phyloP scores from a whole-genome alignment of 2,329 filamentous ascomycete species.

The Xylaria sp. region DNA sequence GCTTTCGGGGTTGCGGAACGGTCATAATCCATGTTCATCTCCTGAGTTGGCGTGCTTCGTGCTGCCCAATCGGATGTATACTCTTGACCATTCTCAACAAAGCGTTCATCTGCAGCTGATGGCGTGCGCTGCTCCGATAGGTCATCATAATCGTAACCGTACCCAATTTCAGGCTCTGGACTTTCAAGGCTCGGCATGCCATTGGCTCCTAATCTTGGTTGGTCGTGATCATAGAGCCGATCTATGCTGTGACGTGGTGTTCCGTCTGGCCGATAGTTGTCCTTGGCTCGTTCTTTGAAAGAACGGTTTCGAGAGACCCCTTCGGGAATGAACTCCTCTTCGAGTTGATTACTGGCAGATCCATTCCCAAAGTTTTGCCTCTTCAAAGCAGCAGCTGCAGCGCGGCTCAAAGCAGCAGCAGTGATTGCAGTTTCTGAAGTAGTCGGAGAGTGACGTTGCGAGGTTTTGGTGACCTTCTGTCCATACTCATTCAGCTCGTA shows the following conservation, averaged over 20 bases:
- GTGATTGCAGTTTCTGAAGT: slow-evolving; percentile 55
- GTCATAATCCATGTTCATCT: slow-evolving; percentile 28
- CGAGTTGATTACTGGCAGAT: slow-evolving; percentile 32
- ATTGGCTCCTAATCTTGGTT: slow-evolving; percentile 58
- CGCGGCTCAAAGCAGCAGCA: slow-evolving; percentile 46
- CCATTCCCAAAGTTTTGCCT: slow-evolving; percentile 43
- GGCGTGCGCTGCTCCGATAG: slow-evolving; percentile 66
- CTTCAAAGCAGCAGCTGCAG: slow-evolving; percentile 48
- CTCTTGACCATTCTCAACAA: slow-evolving; percentile 45
- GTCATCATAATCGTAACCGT: slow-evolving; percentile 47
- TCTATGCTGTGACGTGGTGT: slow-evolving; percentile 57
- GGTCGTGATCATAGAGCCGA: slow-evolving; percentile 47
- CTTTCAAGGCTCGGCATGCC: slow-evolving; percentile 64
- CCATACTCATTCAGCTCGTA: slow-evolving; percentile 56
- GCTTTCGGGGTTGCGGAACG: slow-evolving; percentile 29
- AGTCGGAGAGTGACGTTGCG: slow-evolving; percentile 48
- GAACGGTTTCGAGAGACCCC: slow-evolving; percentile 57
- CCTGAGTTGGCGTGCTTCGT: slow-evolving; percentile 33
- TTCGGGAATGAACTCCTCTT: slow-evolving; percentile 40
- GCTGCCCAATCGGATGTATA: slow-evolving; percentile 30
- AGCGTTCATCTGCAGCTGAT: slow-evolving; percentile 71
- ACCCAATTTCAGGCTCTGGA: slow-evolving; percentile 73
- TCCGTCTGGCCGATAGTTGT: slow-evolving; percentile 49
- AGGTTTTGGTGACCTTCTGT: slow-evolving; percentile 45
- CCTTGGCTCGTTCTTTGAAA: slow-evolving; percentile 60